Conservation (phyloP, 2,329 filamentous ascomycete species). For the Fusarium succisae region DNA sequence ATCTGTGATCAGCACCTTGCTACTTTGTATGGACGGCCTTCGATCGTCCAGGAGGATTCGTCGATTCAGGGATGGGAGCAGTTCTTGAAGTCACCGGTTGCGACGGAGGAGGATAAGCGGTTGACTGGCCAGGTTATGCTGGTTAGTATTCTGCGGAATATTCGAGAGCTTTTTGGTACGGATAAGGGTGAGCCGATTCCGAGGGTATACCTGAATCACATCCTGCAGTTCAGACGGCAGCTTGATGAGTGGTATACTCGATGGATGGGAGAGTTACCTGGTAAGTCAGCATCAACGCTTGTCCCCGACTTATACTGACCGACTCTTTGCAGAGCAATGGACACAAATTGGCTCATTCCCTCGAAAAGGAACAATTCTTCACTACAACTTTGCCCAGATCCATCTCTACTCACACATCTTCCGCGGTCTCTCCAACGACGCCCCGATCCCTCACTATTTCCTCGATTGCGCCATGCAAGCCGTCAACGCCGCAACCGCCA, state of each 20-base stretch:
- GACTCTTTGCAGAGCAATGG: slow-evolving; percentile 47
- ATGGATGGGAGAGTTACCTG: slow-evolving; percentile 48
- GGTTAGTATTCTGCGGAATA: slow-evolving; percentile 65
- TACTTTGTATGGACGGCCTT: slow-evolving; percentile 67
- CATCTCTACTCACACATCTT: slow-evolving; percentile 55
- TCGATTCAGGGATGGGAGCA: slow-evolving; percentile 66
- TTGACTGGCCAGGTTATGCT: slow-evolving; percentile 68
- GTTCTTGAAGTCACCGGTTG: slow-evolving; percentile 61
- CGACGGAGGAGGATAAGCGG: slow-evolving; percentile 64
- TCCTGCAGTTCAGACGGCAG: slow-evolving; percentile 47
- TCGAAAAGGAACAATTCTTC: slow-evolving; percentile 51
- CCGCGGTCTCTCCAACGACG: slow-evolving; percentile 49
- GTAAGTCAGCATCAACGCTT: slow-evolving; percentile 22
- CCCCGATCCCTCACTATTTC: slow-evolving; percentile 48
- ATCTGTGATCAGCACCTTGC: slow-evolving; percentile 70
- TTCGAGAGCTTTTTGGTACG: slow-evolving; percentile 65
- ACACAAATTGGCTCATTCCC: slow-evolving; percentile 52
- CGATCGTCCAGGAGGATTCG: slow-evolving; percentile 66
- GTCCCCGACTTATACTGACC: not conserved
- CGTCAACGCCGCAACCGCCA: slow-evolving; percentile 52
- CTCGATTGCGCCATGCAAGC: slow-evolving; percentile 47
- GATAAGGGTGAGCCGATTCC: slow-evolving; percentile 64
- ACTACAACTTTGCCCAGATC: slow-evolving; percentile 55
- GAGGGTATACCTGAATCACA: slow-evolving; percentile 62
- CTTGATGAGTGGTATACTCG: slow-evolving; percentile 52